Conservation (phyloP, 768 basidiomycete genomes). For the Heimioporus sp. region DNA sequence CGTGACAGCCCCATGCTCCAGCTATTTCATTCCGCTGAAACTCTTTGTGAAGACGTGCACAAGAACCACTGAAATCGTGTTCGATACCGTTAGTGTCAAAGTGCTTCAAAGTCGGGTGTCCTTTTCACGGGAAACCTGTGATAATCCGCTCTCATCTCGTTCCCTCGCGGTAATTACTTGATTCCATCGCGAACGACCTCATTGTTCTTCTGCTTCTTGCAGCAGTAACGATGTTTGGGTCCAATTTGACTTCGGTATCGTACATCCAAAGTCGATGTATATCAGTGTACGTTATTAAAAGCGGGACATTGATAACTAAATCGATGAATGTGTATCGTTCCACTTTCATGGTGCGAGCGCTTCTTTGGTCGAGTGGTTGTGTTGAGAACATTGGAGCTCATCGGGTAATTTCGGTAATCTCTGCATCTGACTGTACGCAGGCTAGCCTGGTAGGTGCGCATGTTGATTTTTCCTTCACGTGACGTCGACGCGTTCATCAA, state of each 20-base stretch:
- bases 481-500: conserved; percentile 12
- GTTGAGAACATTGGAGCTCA: no score
- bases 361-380: no score
- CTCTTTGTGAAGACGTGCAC: conserved; percentile 4
- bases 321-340: no score
- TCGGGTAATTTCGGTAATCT: no score
- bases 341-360: no score
- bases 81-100: conserved; percentile 16
- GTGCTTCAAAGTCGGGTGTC: conserved; percentile 10
- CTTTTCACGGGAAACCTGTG: background rate
- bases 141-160: background rate
- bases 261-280: background rate
- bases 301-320: no score
- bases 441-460: no score
- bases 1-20: no score
- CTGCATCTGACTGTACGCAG: no score
- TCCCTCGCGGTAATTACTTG: background rate
- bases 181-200: background rate
- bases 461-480: conserved; percentile 21
- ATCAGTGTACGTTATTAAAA: background rate
- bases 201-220: background rate
- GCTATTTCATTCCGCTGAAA: background rate
- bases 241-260: background rate
- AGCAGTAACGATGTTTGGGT: background rate
- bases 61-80: conserved; percentile 19